Base-by-base conservation (phyloP, 805 yeast genomes). In the Candida railenensis region DNA sequence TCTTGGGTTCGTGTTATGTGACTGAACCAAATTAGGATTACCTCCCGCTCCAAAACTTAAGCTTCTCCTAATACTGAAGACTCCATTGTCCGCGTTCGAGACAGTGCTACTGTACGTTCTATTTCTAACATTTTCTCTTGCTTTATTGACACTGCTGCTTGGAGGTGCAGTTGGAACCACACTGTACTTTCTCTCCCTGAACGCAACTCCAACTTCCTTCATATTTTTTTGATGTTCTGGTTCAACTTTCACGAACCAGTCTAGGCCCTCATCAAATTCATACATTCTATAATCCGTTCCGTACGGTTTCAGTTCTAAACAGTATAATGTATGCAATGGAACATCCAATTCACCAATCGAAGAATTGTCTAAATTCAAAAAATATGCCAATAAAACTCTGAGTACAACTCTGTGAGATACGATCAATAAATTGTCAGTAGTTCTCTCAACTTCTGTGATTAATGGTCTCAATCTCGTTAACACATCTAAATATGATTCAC, bases 401-500 rank as follows among this genome's bases (percentile, higher is more conserved):
- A 95, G 84, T 7, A 92, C 96, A 3, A 92, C 98, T 34, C 98
- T 77, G 62, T 92, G 99, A 1, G 96, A 83, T 0, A 92, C 78
- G 19, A 92, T 77, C 40, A 91, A 67, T 30, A 89, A 80, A 63
- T 91, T 96, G 56, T 89, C 96, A 8, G 88, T 85, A 38, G 95
- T 88, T 53, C 99, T 75, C 63, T 92, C 99, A 42, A 94, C 80
- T 63, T 92, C 99, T 11, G 89, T 89, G 51, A 92, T 92, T 16
- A 92, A 80, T 1, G 97, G 96, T 49, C 96, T 76, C 47, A 92
- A 74, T 51, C 99, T 76, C 53, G 90, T 89, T 58, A 94, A 85
- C 11, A 94, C 99, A 66, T 92, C 98, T 54, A 92, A 69, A 56
- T 92, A 92, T 0, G 96, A 87, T 65, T 92, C 99, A 15, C 99